phyloP scores from a whole-genome alignment of 352 stramenopile genomes.

The Phytopythium oedochilum region DNA sequence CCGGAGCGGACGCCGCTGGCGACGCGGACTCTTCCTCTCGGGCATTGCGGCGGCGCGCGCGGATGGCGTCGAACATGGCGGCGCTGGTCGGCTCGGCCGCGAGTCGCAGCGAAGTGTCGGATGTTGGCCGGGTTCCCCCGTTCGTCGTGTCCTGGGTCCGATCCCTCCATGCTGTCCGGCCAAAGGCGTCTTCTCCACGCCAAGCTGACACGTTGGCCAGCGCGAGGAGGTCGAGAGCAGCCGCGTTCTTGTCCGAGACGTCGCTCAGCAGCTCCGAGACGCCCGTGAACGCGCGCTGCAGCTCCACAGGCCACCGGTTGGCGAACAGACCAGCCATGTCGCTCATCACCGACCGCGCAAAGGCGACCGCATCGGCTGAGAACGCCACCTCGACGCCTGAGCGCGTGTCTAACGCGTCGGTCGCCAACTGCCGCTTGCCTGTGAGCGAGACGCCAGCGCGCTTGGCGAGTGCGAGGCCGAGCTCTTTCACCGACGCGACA shows the following conservation, averaged over 20 bases:
- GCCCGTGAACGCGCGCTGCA: slow-evolving; percentile 10
- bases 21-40: neutral
- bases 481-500: slow-evolving; percentile 29
- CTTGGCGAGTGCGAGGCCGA: slow-evolving; percentile 42
- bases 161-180: neutral
- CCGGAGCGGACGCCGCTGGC: neutral
- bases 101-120: neutral
- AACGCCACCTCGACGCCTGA: slow-evolving; percentile 32
- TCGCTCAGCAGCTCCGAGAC: slow-evolving; percentile 37
- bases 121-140: too few relatives aligned
- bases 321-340: slow-evolving; percentile 29
- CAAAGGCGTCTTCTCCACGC: neutral
- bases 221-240: neutral
- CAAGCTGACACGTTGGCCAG: neutral
- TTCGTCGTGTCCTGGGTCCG: too few relatives aligned
- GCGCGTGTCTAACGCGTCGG: slow-evolving; percentile 42
- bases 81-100: slow-evolving; percentile 20
- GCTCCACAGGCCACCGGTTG: slow-evolving; percentile 6
- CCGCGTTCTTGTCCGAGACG: slow-evolving; percentile 31
- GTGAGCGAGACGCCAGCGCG: slow-evolving; percentile 59
- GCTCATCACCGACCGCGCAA: slow-evolving; percentile 24
- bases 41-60: slow-evolving; percentile 26
- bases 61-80: slow-evolving; percentile 44
- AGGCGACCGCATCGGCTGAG: slow-evolving; percentile 9
- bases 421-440: slow-evolving; percentile 46